These are phyloP conservation scores for Psilocybe mexicana DNA, from an alignment of 1,284 basidiomycete species.

Conservation along the genomic window DNA sequence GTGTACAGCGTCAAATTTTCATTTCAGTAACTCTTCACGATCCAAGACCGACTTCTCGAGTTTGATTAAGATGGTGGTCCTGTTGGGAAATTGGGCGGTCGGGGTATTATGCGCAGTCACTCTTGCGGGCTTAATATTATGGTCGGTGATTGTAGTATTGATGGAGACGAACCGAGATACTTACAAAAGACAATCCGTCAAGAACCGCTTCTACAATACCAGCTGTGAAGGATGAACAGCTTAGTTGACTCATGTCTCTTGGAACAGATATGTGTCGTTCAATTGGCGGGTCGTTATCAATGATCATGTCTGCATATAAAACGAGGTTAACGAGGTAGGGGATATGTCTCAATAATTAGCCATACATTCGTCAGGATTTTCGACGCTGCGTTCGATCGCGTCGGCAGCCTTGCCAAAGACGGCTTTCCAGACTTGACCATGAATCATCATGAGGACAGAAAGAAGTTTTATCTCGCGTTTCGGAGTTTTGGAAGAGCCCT, in stretches of 20 bases:
- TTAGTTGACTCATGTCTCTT: constrained; percentile 90
- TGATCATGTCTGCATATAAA: constrained; percentile 86
- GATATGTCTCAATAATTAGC: constrained; percentile 1
- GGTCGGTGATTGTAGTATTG: constrained; percentile 10
- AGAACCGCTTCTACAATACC: constrained; percentile 97
- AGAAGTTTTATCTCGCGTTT: constrained; percentile 88
- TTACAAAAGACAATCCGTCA: constrained; percentile 92
- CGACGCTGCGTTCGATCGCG: constrained; percentile 92
- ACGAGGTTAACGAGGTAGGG: constrained; percentile 1
- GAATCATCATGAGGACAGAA: constrained; percentile 87
- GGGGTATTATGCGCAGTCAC: constrained; percentile 97
- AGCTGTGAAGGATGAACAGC: constrained; percentile 95
- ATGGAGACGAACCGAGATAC: constrained; percentile 36
- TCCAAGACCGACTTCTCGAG: constrained; percentile 88
- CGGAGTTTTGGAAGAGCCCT: constrained; percentile 74
- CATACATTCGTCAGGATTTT: constrained; percentile 92
- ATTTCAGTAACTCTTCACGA: constrained; percentile 79
- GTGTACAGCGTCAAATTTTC: constrained; percentile 12
- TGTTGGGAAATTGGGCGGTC: constrained; percentile 75
- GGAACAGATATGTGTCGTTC: constrained; percentile 93
- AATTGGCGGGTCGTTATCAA: constrained; percentile 92
- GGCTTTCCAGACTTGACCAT: constrained; percentile 92
- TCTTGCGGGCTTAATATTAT: constrained; percentile 75
- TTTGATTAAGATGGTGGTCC: constrained; percentile 94
- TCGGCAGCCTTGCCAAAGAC: constrained; percentile 94